phyloP scores from a whole-genome alignment of 352 stramenopile species.

The Globisporangium yorkense region DNA sequence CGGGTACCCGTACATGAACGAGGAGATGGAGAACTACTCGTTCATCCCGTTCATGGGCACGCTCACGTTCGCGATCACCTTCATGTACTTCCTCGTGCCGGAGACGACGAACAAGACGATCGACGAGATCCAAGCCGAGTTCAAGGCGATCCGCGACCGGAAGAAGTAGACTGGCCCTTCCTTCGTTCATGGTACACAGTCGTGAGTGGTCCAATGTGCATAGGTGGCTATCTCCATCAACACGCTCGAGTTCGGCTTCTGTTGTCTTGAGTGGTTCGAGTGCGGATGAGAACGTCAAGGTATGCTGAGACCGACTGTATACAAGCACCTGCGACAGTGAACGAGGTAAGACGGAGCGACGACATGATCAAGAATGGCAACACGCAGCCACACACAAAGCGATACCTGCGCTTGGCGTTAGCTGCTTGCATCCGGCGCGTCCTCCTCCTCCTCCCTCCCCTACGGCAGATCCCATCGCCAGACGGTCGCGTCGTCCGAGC shows the following conservation, averaged over 20 bases:
- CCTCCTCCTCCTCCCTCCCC: background rate
- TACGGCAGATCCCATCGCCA: conserved; percentile 67
- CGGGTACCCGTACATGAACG: conserved; percentile 31
- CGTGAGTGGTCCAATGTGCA: no score
- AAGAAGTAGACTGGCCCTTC: background rate
- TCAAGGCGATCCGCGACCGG: conserved; percentile 12
- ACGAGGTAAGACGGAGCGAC: no score
- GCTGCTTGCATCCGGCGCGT: background rate
- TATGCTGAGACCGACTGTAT: no score
- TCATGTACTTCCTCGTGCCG: conserved; percentile 38
- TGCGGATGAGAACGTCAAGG: no score
- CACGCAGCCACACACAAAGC: no score
- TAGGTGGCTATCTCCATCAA: no score
- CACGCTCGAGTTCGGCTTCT: no score
- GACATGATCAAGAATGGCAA: no score
- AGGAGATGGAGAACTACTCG: conserved; percentile 25
- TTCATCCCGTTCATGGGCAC: conserved; percentile 30
- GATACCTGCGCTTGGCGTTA: no score
- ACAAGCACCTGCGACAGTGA: no score
- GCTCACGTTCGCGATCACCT: conserved; percentile 21
- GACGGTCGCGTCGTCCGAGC: conserved; percentile 67
- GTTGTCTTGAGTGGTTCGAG: no score
- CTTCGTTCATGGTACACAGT: no score
- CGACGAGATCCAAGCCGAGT: conserved; percentile 47
- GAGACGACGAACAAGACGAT: conserved; percentile 50